phyloP scores from a whole-genome alignment of 176 grass and related monocot genomes.

The Tillandsia fasciculata region DNA sequence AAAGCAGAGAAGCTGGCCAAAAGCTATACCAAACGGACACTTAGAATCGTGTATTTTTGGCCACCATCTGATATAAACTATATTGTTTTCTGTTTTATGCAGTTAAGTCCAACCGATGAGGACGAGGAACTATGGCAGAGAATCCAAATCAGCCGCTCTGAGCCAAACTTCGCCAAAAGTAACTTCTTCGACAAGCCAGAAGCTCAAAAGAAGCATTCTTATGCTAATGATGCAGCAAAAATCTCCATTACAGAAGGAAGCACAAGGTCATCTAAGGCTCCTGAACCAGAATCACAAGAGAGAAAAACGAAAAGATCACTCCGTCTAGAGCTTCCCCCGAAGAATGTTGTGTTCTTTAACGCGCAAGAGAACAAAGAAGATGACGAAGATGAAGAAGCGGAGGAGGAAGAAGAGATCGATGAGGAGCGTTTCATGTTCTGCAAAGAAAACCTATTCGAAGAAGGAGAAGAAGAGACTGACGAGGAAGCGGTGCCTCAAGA shows the following conservation, averaged over 20 bases:
- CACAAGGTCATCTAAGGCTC: neutral
- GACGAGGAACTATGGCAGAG: conserved; percentile 38
- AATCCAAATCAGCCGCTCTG: conserved; percentile 18
- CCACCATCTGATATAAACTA: neutral
- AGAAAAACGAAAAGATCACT: neutral
- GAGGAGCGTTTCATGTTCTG: conserved; percentile 29
- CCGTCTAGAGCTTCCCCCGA: neutral
- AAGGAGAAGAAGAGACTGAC: conserved; percentile 25
- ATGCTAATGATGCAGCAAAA: neutral
- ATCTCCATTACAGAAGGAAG: neutral
- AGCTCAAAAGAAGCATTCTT: conserved; percentile 5
- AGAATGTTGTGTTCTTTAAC: neutral
- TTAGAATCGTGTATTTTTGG: neutral
- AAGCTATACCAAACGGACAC: neutral
- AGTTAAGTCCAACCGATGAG: conserved; percentile 50
- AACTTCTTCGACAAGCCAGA: conserved; percentile 19
- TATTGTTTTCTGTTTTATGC: conserved; percentile 21
- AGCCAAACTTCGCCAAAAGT: conserved; percentile 15
- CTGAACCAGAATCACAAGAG: neutral
- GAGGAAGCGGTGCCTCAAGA: conserved; percentile 37
- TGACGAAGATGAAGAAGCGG: neutral
- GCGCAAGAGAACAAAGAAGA: conserved; percentile 21
- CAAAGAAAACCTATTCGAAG: conserved; percentile 51
- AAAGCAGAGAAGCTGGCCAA: neutral
- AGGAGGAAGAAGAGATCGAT: conserved; percentile 17